Percentiles rank a stretch among this genome's conserved stretches.
These are phyloP conservation scores for Ascochyta viciae-villosae DNA, from an alignment of 2,329 filamentous ascomycete species.

Conservation along the genomic window DNA sequence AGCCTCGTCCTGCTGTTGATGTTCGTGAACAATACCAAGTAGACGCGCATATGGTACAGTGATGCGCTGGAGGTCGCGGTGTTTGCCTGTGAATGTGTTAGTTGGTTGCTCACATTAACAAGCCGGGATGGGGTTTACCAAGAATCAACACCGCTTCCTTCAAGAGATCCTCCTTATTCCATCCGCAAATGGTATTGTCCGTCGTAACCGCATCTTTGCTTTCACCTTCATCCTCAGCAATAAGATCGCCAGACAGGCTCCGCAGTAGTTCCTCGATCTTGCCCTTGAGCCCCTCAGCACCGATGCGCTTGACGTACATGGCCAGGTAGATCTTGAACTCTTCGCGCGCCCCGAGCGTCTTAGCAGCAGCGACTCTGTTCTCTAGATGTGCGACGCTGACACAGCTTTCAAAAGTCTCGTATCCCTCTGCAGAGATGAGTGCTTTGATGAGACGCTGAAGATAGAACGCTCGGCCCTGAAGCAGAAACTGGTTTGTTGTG, in stretches of 20 bases:
- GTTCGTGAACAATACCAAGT: conserved; percentile 43
- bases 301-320: conserved; percentile 97
- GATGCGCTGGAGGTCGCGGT: conserved; percentile 88
- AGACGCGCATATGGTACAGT: conserved; percentile 92
- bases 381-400: conserved; percentile 95
- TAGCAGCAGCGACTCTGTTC: conserved; percentile 87
- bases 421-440: conserved; percentile 85
- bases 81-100: conserved; percentile 74
- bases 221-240: conserved; percentile 65
- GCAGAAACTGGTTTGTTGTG: conserved; percentile 89
- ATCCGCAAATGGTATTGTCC: conserved; percentile 84
- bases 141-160: conserved; percentile 92
- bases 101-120: conserved; percentile 13
- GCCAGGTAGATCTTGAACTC: conserved; percentile 95
- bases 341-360: conserved; percentile 83
- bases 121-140: conserved; percentile 61
- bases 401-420: conserved; percentile 87
- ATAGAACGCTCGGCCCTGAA: conserved; percentile 90
- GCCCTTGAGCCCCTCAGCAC: conserved; percentile 81
- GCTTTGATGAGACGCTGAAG: conserved; percentile 91
- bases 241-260: conserved; percentile 75
- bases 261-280: conserved; percentile 95
- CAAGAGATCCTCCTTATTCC: conserved; percentile 85
- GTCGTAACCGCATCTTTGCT: conserved; percentile 59
- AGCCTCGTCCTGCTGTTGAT: conserved; percentile 35